Percentiles rank a stretch among this genome's conserved stretches.
phyloP scores from a whole-genome alignment of 2,329 filamentous ascomycete species.

The Cordyceps fumosorosea region DNA sequence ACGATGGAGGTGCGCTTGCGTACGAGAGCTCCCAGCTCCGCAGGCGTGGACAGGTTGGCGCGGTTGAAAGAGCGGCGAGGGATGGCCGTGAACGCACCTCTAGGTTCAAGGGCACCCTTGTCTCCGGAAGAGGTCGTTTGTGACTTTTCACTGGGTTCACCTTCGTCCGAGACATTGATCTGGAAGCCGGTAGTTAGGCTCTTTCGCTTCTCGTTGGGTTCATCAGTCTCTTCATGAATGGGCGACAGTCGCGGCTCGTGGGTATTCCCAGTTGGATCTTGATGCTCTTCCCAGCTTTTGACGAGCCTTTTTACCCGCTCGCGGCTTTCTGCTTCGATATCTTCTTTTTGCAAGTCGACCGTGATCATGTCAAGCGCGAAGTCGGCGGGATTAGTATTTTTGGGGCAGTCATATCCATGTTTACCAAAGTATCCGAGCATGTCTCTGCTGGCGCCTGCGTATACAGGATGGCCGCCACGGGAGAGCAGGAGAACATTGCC shows the following conservation, averaged over 20 bases:
- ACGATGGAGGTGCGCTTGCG: slow-evolving; percentile 56
- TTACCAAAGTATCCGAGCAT: slow-evolving; percentile 61
- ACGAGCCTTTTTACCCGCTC: slow-evolving; percentile 57
- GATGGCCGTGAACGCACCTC: slow-evolving; percentile 10
- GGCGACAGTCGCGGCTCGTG: slow-evolving; percentile 20
- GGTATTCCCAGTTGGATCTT: slow-evolving; percentile 5
- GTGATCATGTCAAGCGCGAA: slow-evolving; percentile 74
- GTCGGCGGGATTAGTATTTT: slow-evolving; percentile 68
- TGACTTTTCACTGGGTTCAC: slow-evolving; percentile 2
- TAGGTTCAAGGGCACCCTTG: slow-evolving; percentile 6
- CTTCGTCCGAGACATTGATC: neutral
- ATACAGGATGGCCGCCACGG: slow-evolving; percentile 61
- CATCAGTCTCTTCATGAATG: slow-evolving; percentile 23
- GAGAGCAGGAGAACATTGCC: slow-evolving; percentile 66
- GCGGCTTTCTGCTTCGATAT: slow-evolving; percentile 55
- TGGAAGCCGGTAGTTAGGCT: neutral
- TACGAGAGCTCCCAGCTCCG: slow-evolving; percentile 63
- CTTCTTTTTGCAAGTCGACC: slow-evolving; percentile 62
- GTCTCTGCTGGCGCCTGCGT: slow-evolving; percentile 53
- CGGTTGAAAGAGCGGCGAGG: slow-evolving; percentile 38
- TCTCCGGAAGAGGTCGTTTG: neutral
- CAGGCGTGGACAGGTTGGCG: slow-evolving; percentile 54
- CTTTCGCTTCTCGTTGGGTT: slow-evolving; percentile 19
- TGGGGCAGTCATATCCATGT: slow-evolving; percentile 58
- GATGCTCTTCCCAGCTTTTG: slow-evolving; percentile 42